Evolutionary conservation across 805 yeast species (phyloP).

Genomic region (Clavispora vitiphila): DNA sequence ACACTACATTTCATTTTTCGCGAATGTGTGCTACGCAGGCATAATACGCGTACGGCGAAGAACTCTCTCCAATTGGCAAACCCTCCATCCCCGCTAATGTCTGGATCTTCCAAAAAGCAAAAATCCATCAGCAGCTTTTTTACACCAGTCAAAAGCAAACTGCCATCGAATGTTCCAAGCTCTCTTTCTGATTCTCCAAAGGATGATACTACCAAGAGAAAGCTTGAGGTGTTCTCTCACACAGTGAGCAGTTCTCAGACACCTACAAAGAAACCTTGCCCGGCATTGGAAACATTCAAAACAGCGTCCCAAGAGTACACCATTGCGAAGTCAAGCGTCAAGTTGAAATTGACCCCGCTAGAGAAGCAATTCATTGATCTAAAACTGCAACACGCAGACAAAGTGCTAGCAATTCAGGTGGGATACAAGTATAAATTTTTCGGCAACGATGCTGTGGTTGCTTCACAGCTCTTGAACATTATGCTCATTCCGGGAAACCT

Average conservation of each 20-base stretch:
- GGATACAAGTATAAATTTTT: conserved; percentile 89
- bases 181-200: not conserved
- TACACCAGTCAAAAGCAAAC: conserved; percentile 2
- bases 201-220: not conserved
- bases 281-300: not conserved
- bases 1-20: too few species aligned
- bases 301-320: not conserved
- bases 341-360: conserved; percentile 50
- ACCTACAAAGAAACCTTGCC: not conserved
- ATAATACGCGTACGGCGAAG: too few species aligned
- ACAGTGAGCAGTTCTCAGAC: not conserved
- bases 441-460: conserved; percentile 77
- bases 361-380: conserved; percentile 73
- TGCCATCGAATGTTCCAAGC: not conserved
- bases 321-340: not conserved
- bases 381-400: conserved; percentile 57
- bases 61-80: too few species aligned
- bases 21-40: not conserved
- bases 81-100: not conserved
- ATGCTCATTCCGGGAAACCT: conserved; percentile 69
- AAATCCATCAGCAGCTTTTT: conserved; percentile 14
- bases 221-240: not conserved
- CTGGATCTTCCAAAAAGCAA: conserved; percentile 6
- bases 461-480: conserved; percentile 60
- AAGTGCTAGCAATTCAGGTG: conserved; percentile 74